These are phyloP conservation scores for Otatea glauca DNA, from an alignment of 176 grass and related monocot species.

Conservation along the genomic window DNA sequence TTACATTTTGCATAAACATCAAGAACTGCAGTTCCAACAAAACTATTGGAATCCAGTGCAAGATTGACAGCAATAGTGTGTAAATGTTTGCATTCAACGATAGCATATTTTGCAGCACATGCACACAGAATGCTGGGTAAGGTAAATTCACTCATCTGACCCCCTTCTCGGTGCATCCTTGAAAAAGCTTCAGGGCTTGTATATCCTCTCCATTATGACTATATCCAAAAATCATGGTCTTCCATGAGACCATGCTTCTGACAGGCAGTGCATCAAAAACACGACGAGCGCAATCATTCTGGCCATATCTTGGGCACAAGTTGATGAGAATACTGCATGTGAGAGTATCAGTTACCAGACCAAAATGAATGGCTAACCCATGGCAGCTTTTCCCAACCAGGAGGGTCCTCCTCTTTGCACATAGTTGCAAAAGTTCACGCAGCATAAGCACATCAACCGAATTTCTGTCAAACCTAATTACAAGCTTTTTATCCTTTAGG, in stretches of 20 bases:
- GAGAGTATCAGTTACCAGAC: conserved; percentile 55
- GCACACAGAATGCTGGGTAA: conserved; percentile 66
- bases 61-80: conserved; percentile 59
- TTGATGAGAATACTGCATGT: conserved; percentile 71
- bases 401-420: conserved; percentile 50
- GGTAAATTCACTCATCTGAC: conserved; percentile 62
- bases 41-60: conserved; percentile 60
- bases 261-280: conserved; percentile 62
- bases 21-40: conserved; percentile 66
- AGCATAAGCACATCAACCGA: conserved; percentile 33
- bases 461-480: conserved; percentile 31
- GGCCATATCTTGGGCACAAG: conserved; percentile 56
- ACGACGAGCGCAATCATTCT: conserved; percentile 47
- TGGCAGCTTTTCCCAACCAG: conserved; percentile 59
- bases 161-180: conserved; percentile 58
- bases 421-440: conserved; percentile 47
- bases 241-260: conserved; percentile 68
- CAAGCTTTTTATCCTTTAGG: conserved; percentile 33
- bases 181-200: conserved; percentile 57
- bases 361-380: conserved; percentile 57
- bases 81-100: conserved; percentile 58
- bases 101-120: conserved; percentile 61
- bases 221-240: conserved; percentile 75
- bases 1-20: conserved; percentile 72
- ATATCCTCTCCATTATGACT: conserved; percentile 48